Base-by-base conservation (phyloP, 2,329 filamentous ascomycete genomes). In the Fusarium pininemorale region DNA sequence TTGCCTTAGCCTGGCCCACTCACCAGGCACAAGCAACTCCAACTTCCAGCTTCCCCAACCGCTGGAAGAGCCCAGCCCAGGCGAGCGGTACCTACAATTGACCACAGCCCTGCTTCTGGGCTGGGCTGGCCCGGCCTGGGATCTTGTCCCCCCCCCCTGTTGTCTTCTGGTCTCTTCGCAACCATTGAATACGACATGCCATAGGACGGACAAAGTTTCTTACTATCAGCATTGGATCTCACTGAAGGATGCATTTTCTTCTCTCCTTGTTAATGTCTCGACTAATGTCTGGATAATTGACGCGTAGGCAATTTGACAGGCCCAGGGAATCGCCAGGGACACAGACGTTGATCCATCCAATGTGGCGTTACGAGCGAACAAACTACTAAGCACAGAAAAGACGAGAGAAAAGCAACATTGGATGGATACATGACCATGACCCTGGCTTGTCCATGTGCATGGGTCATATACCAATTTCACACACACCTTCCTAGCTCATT, bases 291-390 rank as follows among this genome's bases (percentile, higher is more conserved):
- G 47, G 53, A 67, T 55, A 41, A 22, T 44, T 47, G 51, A 35
- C 60, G 44, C 44, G 63, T 32, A 48, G 28, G 26, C 54, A 39
- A 41, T 41, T 30, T 45, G 53, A 61, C 63, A 61, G 28, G 41
- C 35, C 35, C 28, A 51, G 15, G 48, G 6, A 42, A 50, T 56
- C 53, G 39, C 38, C 61, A 70, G 69, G 74, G 60, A 70, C 72
- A 77, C 72, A 71, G 67, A 69, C 57, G 47, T 45, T 70, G 47
- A 70, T 70, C 53, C 14, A 37, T 38, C 37, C 32, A 70, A 69
- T 74, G 72, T 78, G 76, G 76, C 76, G 74, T 75, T 74, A 78
- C 72, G 63, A 74, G 70, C 72, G 42, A 45, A 26, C 64, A 65
- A 69, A 61, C 73, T 66, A 69, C 42, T 58, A 69, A 77, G 67